Percentiles rank a stretch among this genome's conserved stretches.
Conservation (phyloP, 2,329 filamentous ascomycete genomes). For the Zymoseptoria tritici region DNA sequence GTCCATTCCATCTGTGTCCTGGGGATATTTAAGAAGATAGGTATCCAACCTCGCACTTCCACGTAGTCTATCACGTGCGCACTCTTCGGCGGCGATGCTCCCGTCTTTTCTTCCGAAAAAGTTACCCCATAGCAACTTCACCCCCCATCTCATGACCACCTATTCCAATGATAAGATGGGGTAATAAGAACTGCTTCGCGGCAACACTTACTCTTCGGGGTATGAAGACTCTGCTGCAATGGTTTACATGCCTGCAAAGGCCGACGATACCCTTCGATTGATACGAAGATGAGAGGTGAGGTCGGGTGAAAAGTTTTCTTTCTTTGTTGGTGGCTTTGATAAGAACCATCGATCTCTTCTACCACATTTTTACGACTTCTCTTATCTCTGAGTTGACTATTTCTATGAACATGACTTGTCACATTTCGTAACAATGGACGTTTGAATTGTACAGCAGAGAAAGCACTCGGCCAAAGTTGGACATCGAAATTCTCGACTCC, state of each 20-base stretch:
- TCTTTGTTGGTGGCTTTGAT: constrained; percentile 8
- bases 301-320: constrained; percentile 11
- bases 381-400: neutral
- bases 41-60: neutral
- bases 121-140: neutral
- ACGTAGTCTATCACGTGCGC: neutral
- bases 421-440: too few relatives aligned
- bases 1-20: too few relatives aligned
- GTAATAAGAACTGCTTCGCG: neutral
- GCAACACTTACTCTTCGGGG: constrained; percentile 12
- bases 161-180: neutral
- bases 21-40: too few relatives aligned
- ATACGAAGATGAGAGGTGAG: constrained; percentile 7
- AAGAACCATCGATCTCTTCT: constrained; percentile 1
- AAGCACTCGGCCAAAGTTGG: neutral
- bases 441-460: too few relatives aligned
- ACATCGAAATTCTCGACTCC: neutral
- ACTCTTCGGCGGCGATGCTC: neutral
- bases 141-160: neutral
- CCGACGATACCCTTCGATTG: constrained; percentile 4
- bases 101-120: neutral
- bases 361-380: neutral
- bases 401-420: neutral
- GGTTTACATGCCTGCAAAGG: neutral
- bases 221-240: neutral